Base-by-base conservation (phyloP, 805 yeast species). In the Candida multigemmis region DNA sequence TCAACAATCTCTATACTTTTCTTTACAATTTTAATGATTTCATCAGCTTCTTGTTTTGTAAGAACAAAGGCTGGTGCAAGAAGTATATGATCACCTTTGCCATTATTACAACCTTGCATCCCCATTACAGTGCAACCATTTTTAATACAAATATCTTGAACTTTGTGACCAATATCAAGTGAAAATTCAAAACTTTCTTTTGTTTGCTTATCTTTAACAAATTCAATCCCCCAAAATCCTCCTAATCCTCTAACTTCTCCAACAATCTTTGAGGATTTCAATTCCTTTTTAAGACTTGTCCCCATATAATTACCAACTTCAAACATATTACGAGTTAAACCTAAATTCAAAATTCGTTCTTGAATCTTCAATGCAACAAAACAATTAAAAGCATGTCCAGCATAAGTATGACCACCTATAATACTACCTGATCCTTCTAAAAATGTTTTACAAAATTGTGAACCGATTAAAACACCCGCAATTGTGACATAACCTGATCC, bases 171-270 rank as follows among this genome's bases (percentile, higher is more conserved):
- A 21, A 65, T 48, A 24, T 53, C 49, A 22, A 52, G 31, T 11
- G 44, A 41, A 22, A 54, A 46, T 18, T 53, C 59, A 33, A 70
- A 69, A 8, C 65, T 53, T 43, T 68, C 69, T 39, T 70, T 72
- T 12, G 77, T 65, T 11, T 41, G 46, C 35, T 59, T 66, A 41
- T 74, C 62, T 40, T 69, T 61, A 32, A 72, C 78, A 27, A 71
- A 55, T 46, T 74, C 81, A 24, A 74, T 40, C 4, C 73, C 56
- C 65, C 76, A 60, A 50, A 74, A 74, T 21, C 71, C 68, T 34
- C 80, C 81, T 31, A 70, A 54, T 29, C 82, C 82, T 49, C 82
- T 63, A 20, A 74, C 65, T 37, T 74, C 75, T 32, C 78, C 81
- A 13, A 61, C 73, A 14, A 43, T 38, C 16, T 35, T 35, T 25